Percentiles rank a stretch among this genome's conserved stretches.
These are phyloP conservation scores for Epichloe gansuensis DNA, from an alignment of 2,329 filamentous ascomycete species.

Conservation along the genomic window DNA sequence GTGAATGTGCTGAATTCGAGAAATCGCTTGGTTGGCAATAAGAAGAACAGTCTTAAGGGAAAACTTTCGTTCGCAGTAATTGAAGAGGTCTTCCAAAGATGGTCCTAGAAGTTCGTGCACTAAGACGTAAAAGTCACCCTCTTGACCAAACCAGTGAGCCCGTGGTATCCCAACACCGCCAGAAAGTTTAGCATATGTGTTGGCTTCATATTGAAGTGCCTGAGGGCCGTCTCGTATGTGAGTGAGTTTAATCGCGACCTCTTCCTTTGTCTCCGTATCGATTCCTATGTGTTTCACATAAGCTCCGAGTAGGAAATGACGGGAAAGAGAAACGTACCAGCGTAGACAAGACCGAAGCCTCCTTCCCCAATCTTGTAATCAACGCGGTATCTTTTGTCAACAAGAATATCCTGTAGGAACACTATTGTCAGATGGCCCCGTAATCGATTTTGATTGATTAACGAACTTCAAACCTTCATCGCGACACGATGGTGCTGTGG, in stretches of 20 bases:
- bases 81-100: conserved; percentile 95
- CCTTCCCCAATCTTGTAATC: conserved; percentile 2
- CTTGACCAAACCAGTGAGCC: conserved; percentile 97
- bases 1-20: conserved; percentile 98
- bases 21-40: conserved; percentile 94
- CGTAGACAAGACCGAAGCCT: conserved; percentile 4
- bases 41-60: conserved; percentile 95
- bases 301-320: not conserved
- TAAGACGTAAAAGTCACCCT: conserved; percentile 99
- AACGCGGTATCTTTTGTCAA: not conserved
- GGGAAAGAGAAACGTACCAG: not conserved
- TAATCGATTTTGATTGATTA: not conserved
- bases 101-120: conserved; percentile 93
- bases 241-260: conserved; percentile 99
- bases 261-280: conserved; percentile 98
- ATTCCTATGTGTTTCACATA: conserved; percentile 52
- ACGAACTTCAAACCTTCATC: not conserved
- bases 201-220: conserved; percentile 95
- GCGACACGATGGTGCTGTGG: not conserved
- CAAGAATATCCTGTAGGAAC: not conserved
- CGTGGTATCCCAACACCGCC: conserved; percentile 97
- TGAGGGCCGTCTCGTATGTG: conserved; percentile 98
- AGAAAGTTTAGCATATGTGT: conserved; percentile 79
- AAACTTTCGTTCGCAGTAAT: conserved; percentile 99
- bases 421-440: not conserved